Percentiles rank a stretch among this genome's conserved stretches.
Evolutionary conservation across 768 basidiomycete genomes (phyloP).

Genomic region (Tricholoma furcatifolium): DNA sequence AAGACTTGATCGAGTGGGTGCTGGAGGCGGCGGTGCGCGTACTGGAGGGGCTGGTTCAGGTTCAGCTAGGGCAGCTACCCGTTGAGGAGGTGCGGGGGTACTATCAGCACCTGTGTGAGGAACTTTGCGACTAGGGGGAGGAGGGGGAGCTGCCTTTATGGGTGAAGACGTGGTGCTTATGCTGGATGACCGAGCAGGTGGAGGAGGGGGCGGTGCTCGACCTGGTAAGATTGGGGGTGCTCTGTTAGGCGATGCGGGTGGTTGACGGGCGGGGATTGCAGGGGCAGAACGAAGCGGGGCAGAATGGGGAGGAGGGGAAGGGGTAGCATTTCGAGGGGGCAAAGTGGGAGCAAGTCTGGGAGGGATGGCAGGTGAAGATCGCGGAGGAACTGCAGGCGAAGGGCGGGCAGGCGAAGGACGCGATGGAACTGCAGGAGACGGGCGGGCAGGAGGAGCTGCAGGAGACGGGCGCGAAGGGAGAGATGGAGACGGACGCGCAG

Average conservation of each 20-base stretch:
- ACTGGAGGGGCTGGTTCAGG: conserved; percentile 30
- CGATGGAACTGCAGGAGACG: conserved; percentile 29
- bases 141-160: conserved; percentile 33
- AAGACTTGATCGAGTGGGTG: conserved; percentile 26
- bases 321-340: conserved; percentile 34
- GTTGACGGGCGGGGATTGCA: conserved; percentile 29
- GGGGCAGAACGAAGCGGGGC: conserved; percentile 25
- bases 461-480: conserved; percentile 18
- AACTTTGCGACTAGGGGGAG: conserved; percentile 39
- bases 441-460: conserved; percentile 26
- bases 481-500: conserved; percentile 9
- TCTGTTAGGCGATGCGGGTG: neutral
- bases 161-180: conserved; percentile 22
- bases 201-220: conserved; percentile 33
- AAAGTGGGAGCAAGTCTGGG: conserved; percentile 23
- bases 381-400: conserved; percentile 18
- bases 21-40: conserved; percentile 29
- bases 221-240: conserved; percentile 34
- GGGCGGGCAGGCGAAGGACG: conserved; percentile 29
- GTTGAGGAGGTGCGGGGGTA: conserved; percentile 32
- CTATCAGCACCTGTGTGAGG: conserved; percentile 22
- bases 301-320: conserved; percentile 18
- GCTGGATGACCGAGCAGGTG: conserved; percentile 42
- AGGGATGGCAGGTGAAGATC: conserved; percentile 8
- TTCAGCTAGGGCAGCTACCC: conserved; percentile 45